These are phyloP conservation scores for Yamagishiella unicocca DNA, from an alignment of 139 green algal species.

Conservation along the genomic window DNA sequence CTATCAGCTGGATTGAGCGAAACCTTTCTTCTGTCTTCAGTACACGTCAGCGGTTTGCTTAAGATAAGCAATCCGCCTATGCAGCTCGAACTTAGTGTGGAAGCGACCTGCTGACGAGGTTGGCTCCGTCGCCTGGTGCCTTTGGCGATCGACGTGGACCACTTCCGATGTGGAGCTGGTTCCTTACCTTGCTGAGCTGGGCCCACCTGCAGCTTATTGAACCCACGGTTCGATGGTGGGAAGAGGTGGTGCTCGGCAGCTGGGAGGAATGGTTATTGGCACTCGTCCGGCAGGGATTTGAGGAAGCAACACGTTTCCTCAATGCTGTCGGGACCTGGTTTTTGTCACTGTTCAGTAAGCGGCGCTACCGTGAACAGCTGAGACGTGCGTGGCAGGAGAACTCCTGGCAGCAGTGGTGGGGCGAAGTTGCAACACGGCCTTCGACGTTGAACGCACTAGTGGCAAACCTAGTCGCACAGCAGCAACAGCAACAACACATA, in stretches of 20 bases:
- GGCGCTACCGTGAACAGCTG: constrained; percentile 48
- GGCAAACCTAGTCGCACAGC: constrained; percentile 23
- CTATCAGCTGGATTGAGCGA: too few relatives aligned
- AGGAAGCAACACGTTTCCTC: constrained; percentile 47
- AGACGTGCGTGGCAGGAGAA: constrained; percentile 52
- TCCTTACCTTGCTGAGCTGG: neutral
- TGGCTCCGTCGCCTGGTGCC: too few relatives aligned
- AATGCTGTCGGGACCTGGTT: constrained; percentile 49
- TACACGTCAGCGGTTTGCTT: too few relatives aligned
- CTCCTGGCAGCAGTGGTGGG: constrained; percentile 55
- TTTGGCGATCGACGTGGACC: neutral
- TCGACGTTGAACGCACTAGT: constrained; percentile 59
- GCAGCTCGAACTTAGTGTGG: too few relatives aligned
- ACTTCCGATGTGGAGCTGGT: constrained; percentile 2
- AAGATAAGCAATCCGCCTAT: too few relatives aligned
- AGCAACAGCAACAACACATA: constrained; percentile 1
- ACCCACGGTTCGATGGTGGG: constrained; percentile 55
- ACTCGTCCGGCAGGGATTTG: constrained; percentile 50
- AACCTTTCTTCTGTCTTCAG: too few relatives aligned
- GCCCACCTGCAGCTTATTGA: constrained; percentile 40
- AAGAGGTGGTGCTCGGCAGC: constrained; percentile 39
- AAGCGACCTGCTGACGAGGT: too few relatives aligned
- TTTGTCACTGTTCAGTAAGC: constrained; percentile 51
- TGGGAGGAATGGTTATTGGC: constrained; percentile 53
- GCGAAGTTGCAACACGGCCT: constrained; percentile 32